Evolutionary conservation across 345 rosid genomes (phyloP), one percentile per base, ranked within the genome.

Genomic region (Pseudoturritis turrita): DNA sequence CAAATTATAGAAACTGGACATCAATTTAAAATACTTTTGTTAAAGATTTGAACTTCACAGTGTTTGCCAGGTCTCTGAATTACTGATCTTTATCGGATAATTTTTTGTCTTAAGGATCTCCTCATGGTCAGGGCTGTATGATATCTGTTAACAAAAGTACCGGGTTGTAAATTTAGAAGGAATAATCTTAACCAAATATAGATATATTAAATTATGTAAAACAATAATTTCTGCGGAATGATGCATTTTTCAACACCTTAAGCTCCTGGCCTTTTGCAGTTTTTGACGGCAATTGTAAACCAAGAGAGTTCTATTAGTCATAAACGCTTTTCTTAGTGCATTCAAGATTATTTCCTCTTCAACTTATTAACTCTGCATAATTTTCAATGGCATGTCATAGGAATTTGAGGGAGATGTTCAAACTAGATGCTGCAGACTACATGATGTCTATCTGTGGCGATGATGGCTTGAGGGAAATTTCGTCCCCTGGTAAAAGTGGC

Each of bases 381-480:
- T 22, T 49, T 40, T n/a, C 40, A 60, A 41, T 59, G 70, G 66
- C 45, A 36, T 75, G 51, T 18, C 73, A 74, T 78, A 95, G 99
- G 93, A 91, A 91, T 82, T 74, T 95, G 75, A 89, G 99, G 78
- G 96, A 95, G 85, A 82, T 95, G 97, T 95, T 95, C 86, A 88
- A 87, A 80, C 79, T 95, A 75, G 97, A 95, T 87, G 96, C 97
- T 59, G 99, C 99, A 6, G 99, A 95, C 72, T 95, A 88, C 86
- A 91, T 95, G 99, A 95, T 95, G 99, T 95, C 99, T 75, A 91
- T 94, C 55, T 95, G 99, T 77, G 97, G 97, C 12, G 93, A 88
- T 79, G 93, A 95, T 77, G 96, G 96, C 59, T 77, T 95, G 26
- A 85, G 86, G 69, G 96, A 88, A 81, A 74, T 87, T 79, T 78